Conservation (phyloP, 2,329 filamentous ascomycete genomes). For the Fusarium subtropicale region DNA sequence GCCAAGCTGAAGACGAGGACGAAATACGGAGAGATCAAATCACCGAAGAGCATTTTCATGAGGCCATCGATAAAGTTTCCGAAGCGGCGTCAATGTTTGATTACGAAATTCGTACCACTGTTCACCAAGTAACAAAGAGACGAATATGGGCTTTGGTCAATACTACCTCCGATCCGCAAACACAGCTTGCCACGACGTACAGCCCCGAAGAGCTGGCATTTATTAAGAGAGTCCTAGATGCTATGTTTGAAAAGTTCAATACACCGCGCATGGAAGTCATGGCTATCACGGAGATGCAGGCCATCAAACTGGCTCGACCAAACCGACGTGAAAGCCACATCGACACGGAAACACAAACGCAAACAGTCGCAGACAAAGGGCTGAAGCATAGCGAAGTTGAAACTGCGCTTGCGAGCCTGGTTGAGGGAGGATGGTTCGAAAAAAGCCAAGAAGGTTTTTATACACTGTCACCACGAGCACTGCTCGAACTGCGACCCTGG, state of each 20-base stretch:
- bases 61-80: conserved; percentile 77
- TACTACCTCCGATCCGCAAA: conserved; percentile 83
- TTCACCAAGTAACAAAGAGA: conserved; percentile 74
- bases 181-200: conserved; percentile 86
- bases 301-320: conserved; percentile 74
- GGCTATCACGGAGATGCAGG: conserved; percentile 83
- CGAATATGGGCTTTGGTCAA: conserved; percentile 90
- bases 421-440: conserved; percentile 87
- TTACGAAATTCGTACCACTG: conserved; percentile 82
- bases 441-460: conserved; percentile 79
- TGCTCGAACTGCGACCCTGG: conserved; percentile 89
- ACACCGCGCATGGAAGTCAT: conserved; percentile 82
- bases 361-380: conserved; percentile 60
- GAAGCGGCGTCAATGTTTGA: conserved; percentile 82
- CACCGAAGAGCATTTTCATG: conserved; percentile 73
- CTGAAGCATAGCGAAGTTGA: conserved; percentile 85
- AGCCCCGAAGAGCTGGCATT: conserved; percentile 88
- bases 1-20: conserved; percentile 43
- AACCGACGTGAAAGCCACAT: conserved; percentile 53
- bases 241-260: conserved; percentile 93
- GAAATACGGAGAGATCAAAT: conserved; percentile 70
- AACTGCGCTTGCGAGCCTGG: conserved; percentile 73
- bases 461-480: conserved; percentile 76
- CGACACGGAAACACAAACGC: conserved; percentile 51
- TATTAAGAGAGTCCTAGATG: conserved; percentile 86